phyloP scores from a whole-genome alignment of 352 stramenopile species.

The Ophiocytium majus region DNA sequence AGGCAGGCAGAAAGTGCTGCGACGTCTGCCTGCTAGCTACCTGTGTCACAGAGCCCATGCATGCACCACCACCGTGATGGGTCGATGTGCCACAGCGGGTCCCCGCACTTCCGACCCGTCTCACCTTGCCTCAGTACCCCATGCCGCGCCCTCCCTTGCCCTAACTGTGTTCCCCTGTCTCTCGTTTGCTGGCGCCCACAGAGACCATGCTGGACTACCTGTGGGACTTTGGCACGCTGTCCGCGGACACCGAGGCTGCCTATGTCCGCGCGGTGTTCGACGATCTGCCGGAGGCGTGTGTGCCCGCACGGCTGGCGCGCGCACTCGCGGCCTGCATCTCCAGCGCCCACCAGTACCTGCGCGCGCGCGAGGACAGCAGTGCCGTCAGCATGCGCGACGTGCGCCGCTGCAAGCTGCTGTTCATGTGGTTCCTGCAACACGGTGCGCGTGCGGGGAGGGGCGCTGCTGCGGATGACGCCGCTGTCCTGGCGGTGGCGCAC shows the following conservation, averaged over 20 bases:
- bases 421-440: constrained; percentile 56
- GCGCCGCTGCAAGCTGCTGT: constrained; percentile 59
- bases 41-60: too few species aligned
- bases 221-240: constrained; percentile 60
- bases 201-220: constrained; percentile 31
- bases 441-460: not conserved
- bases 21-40: too few species aligned
- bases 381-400: constrained; percentile 62
- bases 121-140: too few species aligned
- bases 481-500: constrained; percentile 53
- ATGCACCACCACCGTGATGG: too few species aligned
- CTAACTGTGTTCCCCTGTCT: too few species aligned
- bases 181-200: too few species aligned
- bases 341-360: not conserved
- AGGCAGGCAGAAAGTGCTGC: too few species aligned
- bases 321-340: not conserved
- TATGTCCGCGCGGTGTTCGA: constrained; percentile 52
- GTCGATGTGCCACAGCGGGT: too few species aligned
- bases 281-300: too few species aligned
- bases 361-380: constrained; percentile 47
- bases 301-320: too few species aligned
- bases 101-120: too few species aligned
- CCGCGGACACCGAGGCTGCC: constrained; percentile 58
- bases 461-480: constrained; percentile 42
- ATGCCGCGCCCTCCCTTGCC: too few species aligned